A percentile compares a stretch with the other conserved stretches of the same genome.
These are phyloP conservation scores for Sarocladiaceae sp. DNA, from an alignment of 2,329 filamentous ascomycete genomes.

Conservation along the genomic window DNA sequence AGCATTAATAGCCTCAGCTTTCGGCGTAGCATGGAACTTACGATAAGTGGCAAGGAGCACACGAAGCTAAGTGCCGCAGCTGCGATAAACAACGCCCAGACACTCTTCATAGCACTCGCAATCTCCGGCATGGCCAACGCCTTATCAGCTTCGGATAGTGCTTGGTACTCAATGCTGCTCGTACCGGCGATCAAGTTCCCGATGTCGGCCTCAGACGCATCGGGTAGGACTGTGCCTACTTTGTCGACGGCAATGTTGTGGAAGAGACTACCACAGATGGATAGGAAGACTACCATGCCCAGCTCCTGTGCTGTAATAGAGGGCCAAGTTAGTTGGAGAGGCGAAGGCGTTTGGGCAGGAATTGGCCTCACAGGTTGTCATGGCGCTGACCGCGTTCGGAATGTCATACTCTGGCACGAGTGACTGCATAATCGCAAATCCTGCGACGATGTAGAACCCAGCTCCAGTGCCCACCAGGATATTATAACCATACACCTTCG, in stretches of 20 bases:
- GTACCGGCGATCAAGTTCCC: constrained; percentile 13
- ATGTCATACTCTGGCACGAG: constrained; percentile 26
- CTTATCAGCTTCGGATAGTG: not conserved
- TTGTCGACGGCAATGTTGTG: constrained; percentile 19
- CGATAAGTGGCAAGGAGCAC: not conserved
- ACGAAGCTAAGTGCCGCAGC: constrained; percentile 12
- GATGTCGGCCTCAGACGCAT: not conserved
- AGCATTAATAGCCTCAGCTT: too few relatives aligned
- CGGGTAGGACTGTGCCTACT: constrained; percentile 8
- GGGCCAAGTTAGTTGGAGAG: not conserved
- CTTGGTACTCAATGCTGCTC: constrained; percentile 10
- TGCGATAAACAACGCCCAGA: constrained; percentile 11
- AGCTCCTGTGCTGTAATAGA: constrained; percentile 22
- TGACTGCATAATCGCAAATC: constrained; percentile 30
- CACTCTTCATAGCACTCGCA: constrained; percentile 11
- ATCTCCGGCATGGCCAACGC: constrained; percentile 8
- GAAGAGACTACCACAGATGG: constrained; percentile 27
- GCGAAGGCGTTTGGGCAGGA: too few relatives aligned
- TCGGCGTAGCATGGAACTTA: too few relatives aligned
- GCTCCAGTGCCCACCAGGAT: constrained; percentile 36
- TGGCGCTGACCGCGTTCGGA: constrained; percentile 28
- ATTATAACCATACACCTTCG: constrained; percentile 27
- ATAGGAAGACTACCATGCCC: constrained; percentile 25
- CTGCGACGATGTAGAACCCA: constrained; percentile 31
- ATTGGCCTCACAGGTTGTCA: constrained; percentile 22